Conservation (phyloP, 164 flowering plant species). For the Piper betle region DNA sequence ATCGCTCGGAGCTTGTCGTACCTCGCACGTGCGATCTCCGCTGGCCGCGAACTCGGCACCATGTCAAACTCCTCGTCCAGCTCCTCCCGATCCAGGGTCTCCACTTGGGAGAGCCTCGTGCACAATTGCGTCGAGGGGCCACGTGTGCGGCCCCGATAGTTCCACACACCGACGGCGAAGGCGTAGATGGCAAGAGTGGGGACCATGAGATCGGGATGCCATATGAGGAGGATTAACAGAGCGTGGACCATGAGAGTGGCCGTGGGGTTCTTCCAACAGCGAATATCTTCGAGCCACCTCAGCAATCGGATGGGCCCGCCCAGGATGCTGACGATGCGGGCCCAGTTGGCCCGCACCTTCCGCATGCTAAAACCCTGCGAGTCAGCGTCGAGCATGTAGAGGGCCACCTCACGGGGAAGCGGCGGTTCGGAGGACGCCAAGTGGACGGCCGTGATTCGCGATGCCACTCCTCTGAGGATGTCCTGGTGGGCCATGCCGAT, state of each 20-base stretch:
- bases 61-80: slow-evolving; percentile 84
- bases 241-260: slow-evolving; percentile 68
- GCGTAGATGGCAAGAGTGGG: slow-evolving; percentile 61
- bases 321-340: slow-evolving; percentile 42
- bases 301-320: slow-evolving; percentile 36
- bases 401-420: slow-evolving; percentile 52
- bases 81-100: slow-evolving; percentile 51
- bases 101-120: slow-evolving; percentile 42
- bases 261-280: slow-evolving; percentile 75
- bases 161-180: slow-evolving; percentile 65
- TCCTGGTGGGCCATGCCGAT: slow-evolving; percentile 58
- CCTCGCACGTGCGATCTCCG: slow-evolving; percentile 40
- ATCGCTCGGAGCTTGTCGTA: slow-evolving; percentile 58
- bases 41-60: slow-evolving; percentile 38
- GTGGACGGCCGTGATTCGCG: slow-evolving; percentile 41
- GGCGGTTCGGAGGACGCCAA: slow-evolving; percentile 81
- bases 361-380: slow-evolving; percentile 67
- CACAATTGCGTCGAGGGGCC: slow-evolving; percentile 27
- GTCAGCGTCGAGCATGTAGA: slow-evolving; percentile 65
- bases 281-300: slow-evolving; percentile 58
- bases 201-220: slow-evolving; percentile 71
- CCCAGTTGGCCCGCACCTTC: slow-evolving; percentile 71
- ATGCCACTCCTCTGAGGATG: slow-evolving; percentile 29
- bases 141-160: slow-evolving; percentile 39
- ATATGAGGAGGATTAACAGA: slow-evolving; percentile 58